phyloP scores from a whole-genome alignment of 202 grass and related monocot species.

The Carex arenaria region DNA sequence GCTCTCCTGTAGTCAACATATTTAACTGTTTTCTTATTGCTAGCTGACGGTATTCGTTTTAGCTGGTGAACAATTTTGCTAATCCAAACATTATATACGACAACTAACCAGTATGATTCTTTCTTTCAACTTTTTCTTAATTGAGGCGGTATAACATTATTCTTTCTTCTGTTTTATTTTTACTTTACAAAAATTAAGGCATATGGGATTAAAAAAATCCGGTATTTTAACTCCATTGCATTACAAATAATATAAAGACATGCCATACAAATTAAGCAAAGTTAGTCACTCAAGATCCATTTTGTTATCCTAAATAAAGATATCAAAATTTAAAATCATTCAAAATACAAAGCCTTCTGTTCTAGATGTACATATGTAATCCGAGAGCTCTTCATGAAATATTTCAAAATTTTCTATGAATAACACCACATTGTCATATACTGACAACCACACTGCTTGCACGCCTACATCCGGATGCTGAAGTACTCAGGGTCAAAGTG shows the following conservation, averaged over 20 bases:
- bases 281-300: neutral
- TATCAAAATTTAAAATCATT: neutral
- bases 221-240: neutral
- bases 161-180: no score
- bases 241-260: neutral
- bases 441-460: neutral
- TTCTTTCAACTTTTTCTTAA: no score
- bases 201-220: neutral
- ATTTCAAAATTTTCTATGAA: constrained; percentile 7
- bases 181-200: no score
- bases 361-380: neutral
- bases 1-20: no score
- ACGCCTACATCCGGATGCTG: constrained; percentile 59
- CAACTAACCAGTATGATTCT: no score
- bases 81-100: no score
- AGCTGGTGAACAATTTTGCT: no score
- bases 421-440: no score
- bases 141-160: no score
- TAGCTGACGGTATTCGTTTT: no score
- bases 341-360: neutral
- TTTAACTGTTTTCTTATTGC: no score
- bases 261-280: neutral
- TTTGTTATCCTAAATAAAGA: neutral
- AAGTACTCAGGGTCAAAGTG: constrained; percentile 89
- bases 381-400: neutral